These are phyloP conservation scores for Silybum marianum DNA, from an alignment of 129 eudicot species.

Conservation along the genomic window DNA sequence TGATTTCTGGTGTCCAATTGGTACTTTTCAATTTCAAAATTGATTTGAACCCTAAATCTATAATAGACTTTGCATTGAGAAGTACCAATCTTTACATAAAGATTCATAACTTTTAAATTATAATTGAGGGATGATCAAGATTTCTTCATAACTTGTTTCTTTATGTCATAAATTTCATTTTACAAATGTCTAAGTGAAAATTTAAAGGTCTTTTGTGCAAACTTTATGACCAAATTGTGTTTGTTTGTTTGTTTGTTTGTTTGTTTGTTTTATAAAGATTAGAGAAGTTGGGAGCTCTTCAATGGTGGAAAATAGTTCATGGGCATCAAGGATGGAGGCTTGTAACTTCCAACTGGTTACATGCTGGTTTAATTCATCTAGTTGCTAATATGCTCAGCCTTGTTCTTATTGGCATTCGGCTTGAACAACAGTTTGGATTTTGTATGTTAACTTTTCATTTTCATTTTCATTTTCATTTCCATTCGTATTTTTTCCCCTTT, in stretches of 20 bases:
- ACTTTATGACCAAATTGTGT: too few relatives aligned
- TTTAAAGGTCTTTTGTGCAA: too few relatives aligned
- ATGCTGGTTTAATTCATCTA: conserved; percentile 86
- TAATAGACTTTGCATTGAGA: not conserved
- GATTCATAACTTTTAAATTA: not conserved
- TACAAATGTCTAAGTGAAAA: too few relatives aligned
- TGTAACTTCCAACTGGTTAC: conserved; percentile 76
- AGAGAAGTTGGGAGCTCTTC: conserved; percentile 73
- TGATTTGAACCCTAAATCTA: conserved; percentile 2
- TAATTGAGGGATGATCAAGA: not conserved
- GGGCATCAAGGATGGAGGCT: conserved; percentile 87
- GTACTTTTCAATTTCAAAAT: not conserved
- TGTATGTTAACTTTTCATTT: conserved; percentile 38
- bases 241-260: not conserved
- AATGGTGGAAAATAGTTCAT: conserved; percentile 72
- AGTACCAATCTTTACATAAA: not conserved
- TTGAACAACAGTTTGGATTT: conserved; percentile 89
- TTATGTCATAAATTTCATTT: not conserved
- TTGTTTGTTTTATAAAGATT: conserved; percentile 52
- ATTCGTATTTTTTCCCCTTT: not conserved
- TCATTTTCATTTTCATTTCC: not conserved
- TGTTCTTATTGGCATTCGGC: conserved; percentile 76
- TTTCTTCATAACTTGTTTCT: not conserved
- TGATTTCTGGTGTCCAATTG: conserved; percentile 1
- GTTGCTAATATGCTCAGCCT: conserved; percentile 82